A percentile compares a stretch with the other conserved stretches of the same genome.
These are phyloP conservation scores for Vitis riparia DNA, from an alignment of 164 flowering plant genomes.

Conservation along the genomic window DNA sequence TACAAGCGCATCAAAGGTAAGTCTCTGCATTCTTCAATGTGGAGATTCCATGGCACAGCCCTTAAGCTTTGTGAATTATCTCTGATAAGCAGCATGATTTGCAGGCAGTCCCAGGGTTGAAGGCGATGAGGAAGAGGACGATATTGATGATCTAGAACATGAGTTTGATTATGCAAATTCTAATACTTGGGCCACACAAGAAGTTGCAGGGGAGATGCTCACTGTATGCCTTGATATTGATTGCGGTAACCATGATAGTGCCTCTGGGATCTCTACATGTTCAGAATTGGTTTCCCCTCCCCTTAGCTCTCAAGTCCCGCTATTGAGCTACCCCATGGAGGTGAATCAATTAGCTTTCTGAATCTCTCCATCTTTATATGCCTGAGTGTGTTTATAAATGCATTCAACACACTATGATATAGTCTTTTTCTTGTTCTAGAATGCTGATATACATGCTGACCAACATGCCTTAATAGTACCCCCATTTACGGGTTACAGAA, in stretches of 20 bases:
- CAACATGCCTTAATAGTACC: slow-evolving; percentile 26
- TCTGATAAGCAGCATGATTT: not conserved
- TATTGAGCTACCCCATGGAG: slow-evolving; percentile 18
- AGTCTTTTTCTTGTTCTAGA: slow-evolving; percentile 7
- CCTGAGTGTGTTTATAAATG: not conserved
- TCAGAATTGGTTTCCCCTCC: slow-evolving; percentile 10
- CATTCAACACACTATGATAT: not conserved
- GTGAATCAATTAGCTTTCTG: slow-evolving; percentile 1
- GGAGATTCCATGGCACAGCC: not conserved
- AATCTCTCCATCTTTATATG: not conserved
- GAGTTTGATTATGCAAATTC: slow-evolving; percentile 32
- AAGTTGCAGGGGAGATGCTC: slow-evolving; percentile 3
- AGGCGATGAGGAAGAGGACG: slow-evolving; percentile 51
- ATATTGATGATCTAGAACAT: slow-evolving; percentile 36
- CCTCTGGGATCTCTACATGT: slow-evolving; percentile 5
- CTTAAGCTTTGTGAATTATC: not conserved
- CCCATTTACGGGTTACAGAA: slow-evolving; percentile 9
- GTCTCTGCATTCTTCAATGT: not conserved
- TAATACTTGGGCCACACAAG: not conserved
- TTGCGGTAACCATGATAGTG: slow-evolving; percentile 8
- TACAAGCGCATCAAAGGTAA: slow-evolving; percentile 59
- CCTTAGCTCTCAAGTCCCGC: slow-evolving; percentile 11
- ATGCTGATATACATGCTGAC: slow-evolving; percentile 16
- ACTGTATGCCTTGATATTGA: not conserved
- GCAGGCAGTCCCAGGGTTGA: slow-evolving; percentile 48